phyloP scores from a whole-genome alignment of 2,329 filamentous ascomycete species.

The Colletotrichum sp. region DNA sequence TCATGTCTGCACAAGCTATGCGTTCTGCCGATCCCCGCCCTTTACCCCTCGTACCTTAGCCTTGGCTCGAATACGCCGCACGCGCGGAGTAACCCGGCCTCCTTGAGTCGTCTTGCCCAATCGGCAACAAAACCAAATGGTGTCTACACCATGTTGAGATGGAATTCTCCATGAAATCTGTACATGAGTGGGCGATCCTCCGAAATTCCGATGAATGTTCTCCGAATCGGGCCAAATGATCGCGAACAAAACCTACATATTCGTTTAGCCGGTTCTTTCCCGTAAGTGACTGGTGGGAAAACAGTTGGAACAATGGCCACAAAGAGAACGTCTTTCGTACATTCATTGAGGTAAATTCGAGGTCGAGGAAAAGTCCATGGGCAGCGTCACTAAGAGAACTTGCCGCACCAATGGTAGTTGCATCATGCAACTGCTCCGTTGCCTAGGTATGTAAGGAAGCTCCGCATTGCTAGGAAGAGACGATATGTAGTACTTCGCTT shows the following conservation, averaged over 20 bases:
- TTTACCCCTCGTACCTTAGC: background rate
- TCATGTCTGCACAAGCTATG: background rate
- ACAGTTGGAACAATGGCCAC: background rate
- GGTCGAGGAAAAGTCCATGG: background rate
- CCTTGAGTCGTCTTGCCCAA: background rate
- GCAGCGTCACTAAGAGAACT: accelerated
- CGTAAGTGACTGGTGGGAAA: background rate
- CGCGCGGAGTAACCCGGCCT: background rate
- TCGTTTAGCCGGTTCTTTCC: background rate
- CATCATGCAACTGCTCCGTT: too few relatives aligned
- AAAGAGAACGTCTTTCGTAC: too few relatives aligned
- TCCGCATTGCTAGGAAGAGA: too few relatives aligned
- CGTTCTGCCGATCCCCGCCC: background rate
- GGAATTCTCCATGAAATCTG: accelerated
- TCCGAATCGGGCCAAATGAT: background rate
- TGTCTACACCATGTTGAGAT: background rate
- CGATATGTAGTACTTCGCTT: too few relatives aligned
- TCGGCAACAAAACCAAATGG: background rate
- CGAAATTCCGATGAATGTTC: background rate
- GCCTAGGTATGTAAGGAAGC: too few relatives aligned
- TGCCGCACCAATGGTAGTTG: too few relatives aligned
- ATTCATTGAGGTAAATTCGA: background rate
- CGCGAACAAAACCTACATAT: background rate
- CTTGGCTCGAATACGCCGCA: background rate
- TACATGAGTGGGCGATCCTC: background rate